Evolutionary conservation across 2,329 filamentous ascomycete genomes (phyloP).

Genomic region (Fusarium humuli): DNA sequence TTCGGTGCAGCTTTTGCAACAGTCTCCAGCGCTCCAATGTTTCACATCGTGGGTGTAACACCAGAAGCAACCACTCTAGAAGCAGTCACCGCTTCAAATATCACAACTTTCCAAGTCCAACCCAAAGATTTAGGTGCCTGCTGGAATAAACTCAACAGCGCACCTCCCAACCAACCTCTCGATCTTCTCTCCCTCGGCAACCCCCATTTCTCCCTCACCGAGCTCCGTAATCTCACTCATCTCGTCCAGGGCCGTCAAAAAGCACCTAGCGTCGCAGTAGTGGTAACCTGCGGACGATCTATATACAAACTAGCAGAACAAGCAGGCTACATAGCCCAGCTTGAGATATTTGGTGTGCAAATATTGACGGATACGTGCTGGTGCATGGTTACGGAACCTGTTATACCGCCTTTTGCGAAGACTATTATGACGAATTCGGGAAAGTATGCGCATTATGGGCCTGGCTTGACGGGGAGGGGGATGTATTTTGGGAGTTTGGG

Average conservation of each 20-base stretch:
- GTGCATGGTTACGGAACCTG: conserved; percentile 33
- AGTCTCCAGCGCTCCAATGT: conserved; percentile 38
- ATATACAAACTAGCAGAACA: conserved; percentile 31
- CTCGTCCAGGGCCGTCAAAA: conserved; percentile 5
- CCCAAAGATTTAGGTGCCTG: neutral
- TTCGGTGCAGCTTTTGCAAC: conserved; percentile 41
- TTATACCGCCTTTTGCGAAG: conserved; percentile 11
- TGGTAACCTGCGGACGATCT: conserved; percentile 24
- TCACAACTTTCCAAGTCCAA: conserved; percentile 1
- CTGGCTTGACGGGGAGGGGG: conserved; percentile 23
- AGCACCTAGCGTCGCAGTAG: neutral
- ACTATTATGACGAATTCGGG: conserved; percentile 37
- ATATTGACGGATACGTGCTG: conserved; percentile 35
- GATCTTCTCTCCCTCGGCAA: conserved; percentile 36
- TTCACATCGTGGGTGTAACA: conserved; percentile 35
- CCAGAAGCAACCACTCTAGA: conserved; percentile 31
- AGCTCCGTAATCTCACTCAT: conserved; percentile 16
- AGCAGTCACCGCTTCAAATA: neutral
- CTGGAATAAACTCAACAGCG: conserved; percentile 31
- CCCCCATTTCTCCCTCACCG: conserved; percentile 33
- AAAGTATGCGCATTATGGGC: conserved; percentile 38
- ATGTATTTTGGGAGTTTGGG: conserved; percentile 45
- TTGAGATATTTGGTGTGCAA: conserved; percentile 20
- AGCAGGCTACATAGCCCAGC: conserved; percentile 11
- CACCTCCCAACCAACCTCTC: neutral